Base-by-base conservation (phyloP, 768 basidiomycete genomes). In the Podaxis rugospora region DNA sequence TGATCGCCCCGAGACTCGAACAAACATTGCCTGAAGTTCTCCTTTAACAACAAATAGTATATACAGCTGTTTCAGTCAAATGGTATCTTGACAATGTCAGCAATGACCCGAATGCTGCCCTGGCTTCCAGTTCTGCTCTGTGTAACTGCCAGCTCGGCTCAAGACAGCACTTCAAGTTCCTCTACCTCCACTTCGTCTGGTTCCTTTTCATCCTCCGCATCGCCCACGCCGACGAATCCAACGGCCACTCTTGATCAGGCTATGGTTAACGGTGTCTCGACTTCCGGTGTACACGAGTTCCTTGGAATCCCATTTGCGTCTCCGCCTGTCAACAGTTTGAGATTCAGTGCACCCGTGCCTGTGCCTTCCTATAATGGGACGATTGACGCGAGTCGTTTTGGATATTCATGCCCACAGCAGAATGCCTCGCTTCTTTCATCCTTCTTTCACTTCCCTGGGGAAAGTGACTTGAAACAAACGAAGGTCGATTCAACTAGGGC, bases 261-360 rank as follows among this genome's bases (percentile, higher is more conserved):
- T 10, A 60, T 51, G 2, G 59, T 53, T 23, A 53, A 18, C 18
- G 59, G 59, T 36, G 16, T 60, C 59, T 53, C 51, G 10, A 52
- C 59, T 10, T 53, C 59, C 25, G 63, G 59, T 5, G 55, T 64
- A 13, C 50, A 66, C 55, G 62, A 62, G 23, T 66, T 66, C 37
- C 58, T 62, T 7, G 65, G 65, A 14, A 62, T 66, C 28, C 62
- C 65, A 3, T 66, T 54, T 51, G 65, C 65, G n/a, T 54, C 56
- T 11, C 62, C 65, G 4, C 65, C 65, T 18, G 57, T 66, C 16
- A 62, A 49, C 28, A 51, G 59, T 25, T 57, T 66, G 35, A 57
- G 65, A 18, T 66, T 63, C 57, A 52, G 57, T 11, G 39, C 60
- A 51, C 65, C 65, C 5, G 23, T 54, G 23, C 52, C 56, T 36